Conservation (phyloP, 306 rosid genomes). For the Acacia melanoxylon region DNA sequence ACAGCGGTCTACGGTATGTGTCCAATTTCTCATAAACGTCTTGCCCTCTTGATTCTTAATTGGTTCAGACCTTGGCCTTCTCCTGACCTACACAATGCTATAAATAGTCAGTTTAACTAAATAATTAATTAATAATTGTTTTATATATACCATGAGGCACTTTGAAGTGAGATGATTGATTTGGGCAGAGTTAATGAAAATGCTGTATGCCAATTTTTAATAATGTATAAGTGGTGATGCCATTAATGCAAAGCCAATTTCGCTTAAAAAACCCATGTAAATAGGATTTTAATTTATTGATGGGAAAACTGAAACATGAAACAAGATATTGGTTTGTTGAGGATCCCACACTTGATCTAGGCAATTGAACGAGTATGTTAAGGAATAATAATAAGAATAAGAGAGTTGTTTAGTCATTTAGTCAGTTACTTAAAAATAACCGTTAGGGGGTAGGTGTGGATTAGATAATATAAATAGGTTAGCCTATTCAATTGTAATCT, state of each 20-base stretch:
- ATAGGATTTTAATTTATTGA: background rate
- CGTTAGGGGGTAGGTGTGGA: too few species aligned
- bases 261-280: background rate
- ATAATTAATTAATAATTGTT: background rate
- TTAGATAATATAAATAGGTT: too few species aligned
- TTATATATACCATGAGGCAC: background rate
- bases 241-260: background rate
- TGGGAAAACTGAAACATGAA: background rate
- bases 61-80: conserved; percentile 14
- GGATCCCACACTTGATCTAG: background rate
- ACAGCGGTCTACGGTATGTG: conserved; percentile 70
- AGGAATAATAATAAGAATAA: too few species aligned
- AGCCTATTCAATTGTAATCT: too few species aligned
- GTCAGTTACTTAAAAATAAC: too few species aligned
- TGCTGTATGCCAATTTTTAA: background rate
- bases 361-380: too few species aligned
- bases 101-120: background rate
- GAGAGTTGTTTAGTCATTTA: too few species aligned
- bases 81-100: conserved; percentile 13
- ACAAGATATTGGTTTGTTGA: background rate
- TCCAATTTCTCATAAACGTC: background rate
- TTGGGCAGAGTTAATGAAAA: background rate
- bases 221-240: background rate
- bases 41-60: conserved; percentile 7
- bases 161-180: background rate